Percentiles rank a stretch among this genome's conserved stretches.
Evolutionary conservation across 257 asterid species (phyloP).

Genomic region (Ocimum tenuiflorum): DNA sequence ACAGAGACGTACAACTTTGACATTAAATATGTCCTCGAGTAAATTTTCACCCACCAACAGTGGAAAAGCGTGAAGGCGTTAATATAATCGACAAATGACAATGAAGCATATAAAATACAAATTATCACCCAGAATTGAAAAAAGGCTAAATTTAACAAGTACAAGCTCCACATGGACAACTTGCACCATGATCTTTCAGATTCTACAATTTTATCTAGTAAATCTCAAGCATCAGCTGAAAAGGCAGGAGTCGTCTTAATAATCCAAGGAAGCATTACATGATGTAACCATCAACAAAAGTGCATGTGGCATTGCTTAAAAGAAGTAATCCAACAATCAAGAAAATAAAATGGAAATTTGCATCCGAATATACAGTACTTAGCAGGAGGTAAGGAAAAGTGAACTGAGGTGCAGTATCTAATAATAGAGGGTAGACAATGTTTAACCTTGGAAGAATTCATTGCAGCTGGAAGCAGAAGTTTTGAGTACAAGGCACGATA

Average conservation of each 20-base stretch:
- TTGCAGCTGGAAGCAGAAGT: slow-evolving; percentile 85
- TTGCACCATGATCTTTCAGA: background rate
- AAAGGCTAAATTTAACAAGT: background rate
- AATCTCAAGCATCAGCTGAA: background rate
- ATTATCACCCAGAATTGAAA: background rate
- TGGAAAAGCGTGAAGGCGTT: background rate
- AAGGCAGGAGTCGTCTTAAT: background rate
- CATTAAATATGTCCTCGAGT: background rate
- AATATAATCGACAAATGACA: background rate
- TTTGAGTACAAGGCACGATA: slow-evolving; percentile 96
- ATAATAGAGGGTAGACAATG: slow-evolving; percentile 4
- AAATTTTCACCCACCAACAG: background rate
- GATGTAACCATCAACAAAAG: background rate
- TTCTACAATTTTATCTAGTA: background rate
- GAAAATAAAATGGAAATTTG: background rate
- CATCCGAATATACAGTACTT: background rate
- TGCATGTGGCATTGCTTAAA: background rate
- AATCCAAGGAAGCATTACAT: background rate
- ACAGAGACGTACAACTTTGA: background rate
- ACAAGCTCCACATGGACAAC: background rate
- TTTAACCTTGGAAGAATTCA: slow-evolving; percentile 90
- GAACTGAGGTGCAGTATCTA: background rate
- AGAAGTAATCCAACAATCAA: background rate
- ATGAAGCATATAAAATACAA: background rate
- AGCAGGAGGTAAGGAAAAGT: background rate